Base-by-base conservation (phyloP, 768 basidiomycete genomes). In the Dictyophora rubrovolvata region DNA sequence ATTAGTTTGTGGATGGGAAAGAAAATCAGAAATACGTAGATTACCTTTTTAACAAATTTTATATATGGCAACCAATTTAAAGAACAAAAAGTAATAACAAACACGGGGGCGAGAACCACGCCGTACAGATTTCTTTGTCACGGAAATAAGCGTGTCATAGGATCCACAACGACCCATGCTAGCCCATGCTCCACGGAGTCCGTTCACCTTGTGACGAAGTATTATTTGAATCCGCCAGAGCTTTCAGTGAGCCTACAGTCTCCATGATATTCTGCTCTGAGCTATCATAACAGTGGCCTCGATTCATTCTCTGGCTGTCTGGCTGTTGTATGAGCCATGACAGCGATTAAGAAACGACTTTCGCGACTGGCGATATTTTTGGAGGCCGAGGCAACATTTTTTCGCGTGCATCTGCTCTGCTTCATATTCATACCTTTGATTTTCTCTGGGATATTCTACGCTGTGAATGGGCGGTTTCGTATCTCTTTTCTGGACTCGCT, bases 401-500 rank as follows among this genome's bases (percentile, higher is more conserved):
- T 47, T 48, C 55, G 55, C 11, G 22, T 56, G 22, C 55, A 56
- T 56, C 12, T 56, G 5, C 23, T 56, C 20, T 48, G 55, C 35
- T 56, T 56, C 22, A 48, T 48, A 22, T 16, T 46, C 42, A 56
- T 56, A 20, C 55, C 55, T n/a, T 35, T 56, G 8, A n/a, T 56
- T 23, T 56, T 47, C 22, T 56, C 55, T 28, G 83, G 72, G 37
- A 83, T 97, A 55, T 81, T 96, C 66, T 96, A 89, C 66, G 90
- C 83, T 22, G 80, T 79, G 71, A 93, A 93, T 76, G 91, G 87
- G 48, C 71, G 73, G 51, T 80, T 79, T 65, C 83, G 79, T 49
- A 79, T 93, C 37, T 65, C 80, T 18, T 93, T 88, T 69, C 76
- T 72, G 57, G 75, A 78, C 53, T 64, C 68, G 1, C 63, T 77